Conservation (phyloP, 1,284 basidiomycete species). For the Volvariella volvacea region DNA sequence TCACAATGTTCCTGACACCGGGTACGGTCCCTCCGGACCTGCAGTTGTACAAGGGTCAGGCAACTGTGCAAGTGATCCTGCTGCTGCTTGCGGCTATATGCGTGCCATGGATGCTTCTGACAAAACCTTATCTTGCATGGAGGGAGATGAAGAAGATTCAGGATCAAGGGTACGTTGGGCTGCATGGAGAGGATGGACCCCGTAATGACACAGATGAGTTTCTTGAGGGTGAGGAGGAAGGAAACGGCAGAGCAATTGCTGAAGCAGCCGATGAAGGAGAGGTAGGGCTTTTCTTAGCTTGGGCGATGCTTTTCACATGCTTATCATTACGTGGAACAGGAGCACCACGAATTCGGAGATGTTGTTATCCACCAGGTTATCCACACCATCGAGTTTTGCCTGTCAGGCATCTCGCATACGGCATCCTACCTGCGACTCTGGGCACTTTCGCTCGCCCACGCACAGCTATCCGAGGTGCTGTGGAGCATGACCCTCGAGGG, state of each 20-base stretch:
- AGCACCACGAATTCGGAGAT: conserved; percentile 87
- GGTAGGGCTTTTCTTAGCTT: conserved; percentile 20
- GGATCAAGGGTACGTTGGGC: conserved; percentile 78
- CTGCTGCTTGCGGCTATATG: conserved; percentile 81
- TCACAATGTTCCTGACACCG: conserved; percentile 89
- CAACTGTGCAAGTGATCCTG: conserved; percentile 77
- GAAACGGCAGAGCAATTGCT: conserved; percentile 67
- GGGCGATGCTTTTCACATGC: conserved; percentile 2
- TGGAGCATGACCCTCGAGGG: conserved; percentile 79
- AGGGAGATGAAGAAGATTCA: conserved; percentile 86
- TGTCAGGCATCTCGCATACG: conserved; percentile 98
- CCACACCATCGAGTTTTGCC: conserved; percentile 98
- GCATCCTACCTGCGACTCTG: conserved; percentile 98
- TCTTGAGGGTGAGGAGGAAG: conserved; percentile 82
- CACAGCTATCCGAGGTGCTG: conserved; percentile 93
- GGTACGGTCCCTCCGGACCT: conserved; percentile 67
- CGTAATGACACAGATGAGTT: conserved; percentile 49
- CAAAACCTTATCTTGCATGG: conserved; percentile 92
- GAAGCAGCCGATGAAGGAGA: conserved; percentile 64
- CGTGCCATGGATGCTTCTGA: conserved; percentile 92
- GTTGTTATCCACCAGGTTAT: conserved; percentile 96
- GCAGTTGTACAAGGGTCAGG: conserved; percentile 86
- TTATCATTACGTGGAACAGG: conserved; percentile 31
- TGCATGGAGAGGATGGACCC: conserved; percentile 40
- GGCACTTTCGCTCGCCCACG: conserved; percentile 97